Conservation (phyloP, 768 basidiomycete genomes). For the Lentinus tigrinus region DNA sequence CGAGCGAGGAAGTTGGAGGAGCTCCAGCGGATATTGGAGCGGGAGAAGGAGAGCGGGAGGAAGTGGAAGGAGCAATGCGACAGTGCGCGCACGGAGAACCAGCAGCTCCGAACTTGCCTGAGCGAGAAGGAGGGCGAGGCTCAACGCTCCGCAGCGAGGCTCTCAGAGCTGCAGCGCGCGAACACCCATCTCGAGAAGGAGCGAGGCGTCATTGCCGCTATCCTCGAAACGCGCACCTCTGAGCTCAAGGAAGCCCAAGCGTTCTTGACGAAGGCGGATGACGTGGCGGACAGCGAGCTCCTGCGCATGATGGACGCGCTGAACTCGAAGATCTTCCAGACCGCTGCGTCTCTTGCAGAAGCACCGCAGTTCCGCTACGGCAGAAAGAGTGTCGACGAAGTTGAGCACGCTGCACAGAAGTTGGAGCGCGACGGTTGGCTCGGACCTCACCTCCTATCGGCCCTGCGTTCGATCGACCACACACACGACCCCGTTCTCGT, state of each 20-base stretch:
- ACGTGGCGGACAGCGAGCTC: constrained; percentile 46
- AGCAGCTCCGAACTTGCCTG: background rate
- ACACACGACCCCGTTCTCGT: constrained; percentile 7
- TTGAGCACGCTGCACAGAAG: background rate
- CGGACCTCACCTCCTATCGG: background rate
- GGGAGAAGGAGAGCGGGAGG: background rate
- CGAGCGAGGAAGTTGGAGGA: background rate
- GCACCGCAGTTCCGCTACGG: constrained; percentile 29
- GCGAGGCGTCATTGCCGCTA: background rate
- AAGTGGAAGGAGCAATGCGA: background rate
- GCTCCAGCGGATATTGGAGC: background rate
- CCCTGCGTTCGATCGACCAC: constrained; percentile 2
- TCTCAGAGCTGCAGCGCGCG: background rate
- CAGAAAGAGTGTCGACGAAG: background rate
- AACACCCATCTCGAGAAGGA: background rate
- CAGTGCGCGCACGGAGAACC: background rate
- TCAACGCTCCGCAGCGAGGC: background rate
- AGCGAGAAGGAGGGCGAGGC: background rate
- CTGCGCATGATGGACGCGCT: constrained; percentile 42
- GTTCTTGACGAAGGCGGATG: constrained; percentile 45
- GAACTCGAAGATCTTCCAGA: constrained; percentile 50
- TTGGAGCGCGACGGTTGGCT: background rate
- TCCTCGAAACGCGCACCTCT: constrained; percentile 37
- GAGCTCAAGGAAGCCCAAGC: constrained; percentile 48
- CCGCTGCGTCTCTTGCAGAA: constrained; percentile 49